Evolutionary conservation across 2,329 filamentous ascomycete genomes (phyloP).

Genomic region (Xylariaceae sp.): DNA sequence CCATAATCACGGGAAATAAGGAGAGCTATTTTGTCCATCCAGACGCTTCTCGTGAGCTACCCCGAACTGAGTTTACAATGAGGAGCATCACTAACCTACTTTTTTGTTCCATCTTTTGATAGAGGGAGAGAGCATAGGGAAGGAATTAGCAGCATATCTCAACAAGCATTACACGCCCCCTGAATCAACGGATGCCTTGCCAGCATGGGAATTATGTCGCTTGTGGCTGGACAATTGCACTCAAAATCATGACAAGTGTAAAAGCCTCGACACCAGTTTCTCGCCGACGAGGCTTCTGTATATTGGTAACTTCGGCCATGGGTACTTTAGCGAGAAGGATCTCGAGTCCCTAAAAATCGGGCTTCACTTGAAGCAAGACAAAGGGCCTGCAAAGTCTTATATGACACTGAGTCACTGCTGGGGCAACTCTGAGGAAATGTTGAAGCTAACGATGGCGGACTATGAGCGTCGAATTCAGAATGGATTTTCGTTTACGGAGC

Average conservation of each 20-base stretch:
- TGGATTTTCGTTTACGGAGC: constrained; percentile 5
- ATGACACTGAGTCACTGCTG: constrained; percentile 16
- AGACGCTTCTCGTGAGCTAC: constrained; percentile 2
- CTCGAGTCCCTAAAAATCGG: neutral
- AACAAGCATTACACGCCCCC: neutral
- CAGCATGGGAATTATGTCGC: constrained; percentile 10
- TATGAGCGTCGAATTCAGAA: neutral
- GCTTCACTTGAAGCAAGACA: constrained; percentile 3
- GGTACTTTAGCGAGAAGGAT: neutral
- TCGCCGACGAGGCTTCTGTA: constrained; percentile 16
- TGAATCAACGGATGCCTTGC: neutral
- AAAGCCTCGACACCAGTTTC: neutral
- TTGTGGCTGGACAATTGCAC: constrained; percentile 12
- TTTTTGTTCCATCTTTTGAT: neutral
- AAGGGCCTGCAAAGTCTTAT: constrained; percentile 4
- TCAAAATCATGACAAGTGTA: constrained; percentile 8
- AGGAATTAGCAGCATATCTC: neutral
- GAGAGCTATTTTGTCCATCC: neutral
- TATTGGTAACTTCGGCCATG: neutral
- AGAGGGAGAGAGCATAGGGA: constrained; percentile 4
- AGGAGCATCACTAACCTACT: neutral
- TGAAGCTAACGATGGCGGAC: constrained; percentile 9
- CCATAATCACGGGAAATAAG: too few relatives aligned
- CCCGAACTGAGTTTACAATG: neutral
- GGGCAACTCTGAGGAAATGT: constrained; percentile 5